Evolutionary conservation across 2,329 filamentous ascomycete species (phyloP).

Genomic region (Nigrograna mackinnonii): DNA sequence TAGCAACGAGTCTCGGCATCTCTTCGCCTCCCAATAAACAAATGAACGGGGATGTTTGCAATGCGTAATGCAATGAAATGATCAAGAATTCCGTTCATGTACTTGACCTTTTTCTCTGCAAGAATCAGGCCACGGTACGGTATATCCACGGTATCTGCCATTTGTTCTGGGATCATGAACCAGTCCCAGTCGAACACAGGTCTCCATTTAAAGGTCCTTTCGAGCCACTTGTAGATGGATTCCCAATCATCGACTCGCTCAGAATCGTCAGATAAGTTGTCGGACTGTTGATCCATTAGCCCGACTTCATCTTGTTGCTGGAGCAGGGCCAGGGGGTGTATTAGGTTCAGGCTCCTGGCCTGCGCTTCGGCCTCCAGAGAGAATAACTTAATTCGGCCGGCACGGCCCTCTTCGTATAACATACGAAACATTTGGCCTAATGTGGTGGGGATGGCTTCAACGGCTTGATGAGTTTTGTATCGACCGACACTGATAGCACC

Average conservation of each 20-base stretch:
- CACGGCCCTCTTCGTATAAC: slow-evolving; percentile 2
- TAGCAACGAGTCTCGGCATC: slow-evolving; percentile 19
- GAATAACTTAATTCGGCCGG: background rate
- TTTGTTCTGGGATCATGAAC: slow-evolving; percentile 16
- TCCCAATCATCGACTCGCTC: too few relatives aligned
- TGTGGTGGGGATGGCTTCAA: too few relatives aligned
- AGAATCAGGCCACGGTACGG: slow-evolving; percentile 2
- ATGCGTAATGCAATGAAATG: slow-evolving; percentile 16
- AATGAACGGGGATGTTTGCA: slow-evolving; percentile 20
- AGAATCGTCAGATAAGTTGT: too few relatives aligned
- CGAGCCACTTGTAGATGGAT: slow-evolving; percentile 21
- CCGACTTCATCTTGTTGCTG: slow-evolving; percentile 4
- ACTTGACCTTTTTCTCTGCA: background rate
- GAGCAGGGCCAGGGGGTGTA: slow-evolving; percentile 23
- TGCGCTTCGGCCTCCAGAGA: slow-evolving; percentile 16
- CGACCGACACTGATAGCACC: slow-evolving; percentile 4
- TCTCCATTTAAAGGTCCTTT: slow-evolving; percentile 22
- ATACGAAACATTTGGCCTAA: slow-evolving; percentile 14
- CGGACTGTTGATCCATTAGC: too few relatives aligned
- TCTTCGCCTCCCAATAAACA: slow-evolving; percentile 24
- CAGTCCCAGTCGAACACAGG: slow-evolving; percentile 32
- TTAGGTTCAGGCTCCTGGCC: slow-evolving; percentile 13
- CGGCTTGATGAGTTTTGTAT: too few relatives aligned
- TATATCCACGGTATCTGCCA: slow-evolving; percentile 4
- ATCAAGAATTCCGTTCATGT: background rate